These are phyloP conservation scores for Debaryomycetaceae sp. DNA, from an alignment of 1,139 yeast genomes.

Conservation along the genomic window DNA sequence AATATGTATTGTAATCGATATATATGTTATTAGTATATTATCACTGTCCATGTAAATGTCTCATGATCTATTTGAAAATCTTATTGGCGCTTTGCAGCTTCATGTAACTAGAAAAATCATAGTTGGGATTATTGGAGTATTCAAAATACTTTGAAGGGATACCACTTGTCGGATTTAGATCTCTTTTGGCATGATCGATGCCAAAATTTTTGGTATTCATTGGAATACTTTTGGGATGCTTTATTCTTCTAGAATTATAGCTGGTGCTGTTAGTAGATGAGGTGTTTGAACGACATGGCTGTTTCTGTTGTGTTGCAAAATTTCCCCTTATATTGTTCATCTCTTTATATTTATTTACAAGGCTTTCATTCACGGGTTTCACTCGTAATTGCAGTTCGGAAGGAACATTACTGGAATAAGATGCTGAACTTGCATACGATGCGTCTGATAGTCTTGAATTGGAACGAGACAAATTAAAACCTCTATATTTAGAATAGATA, in stretches of 20 bases:
- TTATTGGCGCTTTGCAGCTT: constrained; percentile 13
- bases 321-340: neutral
- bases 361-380: constrained; percentile 9
- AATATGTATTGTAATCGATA: constrained; percentile 1
- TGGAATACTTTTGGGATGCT: constrained; percentile 6
- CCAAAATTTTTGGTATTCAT: constrained; percentile 4
- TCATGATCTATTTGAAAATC: neutral
- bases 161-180: constrained; percentile 5
- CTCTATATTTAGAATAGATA: constrained; percentile 43
- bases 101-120: constrained; percentile 39
- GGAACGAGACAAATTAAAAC: constrained; percentile 25
- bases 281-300: neutral
- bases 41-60: neutral
- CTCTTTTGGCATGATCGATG: neutral
- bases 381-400: constrained; percentile 16
- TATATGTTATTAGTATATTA: neutral
- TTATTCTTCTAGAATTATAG: constrained; percentile 19
- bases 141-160: constrained; percentile 23
- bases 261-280: constrained; percentile 10
- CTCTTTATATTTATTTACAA: neutral
- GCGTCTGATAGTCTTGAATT: constrained; percentile 12
- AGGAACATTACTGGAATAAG: constrained; percentile 15
- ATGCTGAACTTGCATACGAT: constrained; percentile 14
- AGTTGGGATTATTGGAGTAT: constrained; percentile 24
- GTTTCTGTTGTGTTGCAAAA: neutral